phyloP scores from a whole-genome alignment of 495 filamentous ascomycete genomes.

The Hypoxylon cercidicola region DNA sequence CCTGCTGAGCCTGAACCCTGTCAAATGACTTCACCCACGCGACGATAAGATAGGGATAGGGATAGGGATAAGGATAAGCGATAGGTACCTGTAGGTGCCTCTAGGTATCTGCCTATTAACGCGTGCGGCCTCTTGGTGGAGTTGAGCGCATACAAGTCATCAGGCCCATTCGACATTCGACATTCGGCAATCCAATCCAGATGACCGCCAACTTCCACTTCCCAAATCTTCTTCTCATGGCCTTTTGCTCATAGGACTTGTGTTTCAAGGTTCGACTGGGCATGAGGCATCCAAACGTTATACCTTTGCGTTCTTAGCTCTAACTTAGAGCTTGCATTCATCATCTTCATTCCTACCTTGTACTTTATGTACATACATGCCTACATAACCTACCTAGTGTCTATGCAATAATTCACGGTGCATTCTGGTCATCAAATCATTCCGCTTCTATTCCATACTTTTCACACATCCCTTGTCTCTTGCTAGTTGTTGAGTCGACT shows the following conservation, averaged over 20 bases:
- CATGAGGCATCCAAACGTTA: no score
- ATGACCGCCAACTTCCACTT: slow-evolving; percentile 27
- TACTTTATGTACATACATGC: no score
- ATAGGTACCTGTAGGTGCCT: slow-evolving; percentile 14
- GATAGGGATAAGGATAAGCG: slow-evolving; percentile 28
- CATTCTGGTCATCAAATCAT: background rate
- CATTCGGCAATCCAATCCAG: slow-evolving; percentile 32
- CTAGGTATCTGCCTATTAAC: slow-evolving; percentile 6
- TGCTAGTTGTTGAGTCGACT: slow-evolving; percentile 1
- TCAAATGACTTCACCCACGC: slow-evolving; percentile 39
- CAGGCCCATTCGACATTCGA: slow-evolving; percentile 26
- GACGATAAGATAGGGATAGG: slow-evolving; percentile 12
- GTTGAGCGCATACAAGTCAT: slow-evolving; percentile 17
- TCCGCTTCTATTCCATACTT: background rate
- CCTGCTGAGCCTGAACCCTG: slow-evolving; percentile 1
- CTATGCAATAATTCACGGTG: background rate
- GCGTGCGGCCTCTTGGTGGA: slow-evolving; percentile 29
- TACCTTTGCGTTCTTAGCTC: slow-evolving; percentile 16
- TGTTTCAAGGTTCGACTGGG: no score
- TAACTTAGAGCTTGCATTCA: slow-evolving; percentile 10
- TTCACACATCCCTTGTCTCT: background rate
- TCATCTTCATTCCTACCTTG: no score
- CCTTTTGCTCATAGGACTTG: slow-evolving; percentile 7
- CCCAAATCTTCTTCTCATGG: background rate
- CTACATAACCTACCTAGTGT: background rate